Base-by-base conservation (phyloP, 805 yeast genomes). In the Candida peoriensis region DNA sequence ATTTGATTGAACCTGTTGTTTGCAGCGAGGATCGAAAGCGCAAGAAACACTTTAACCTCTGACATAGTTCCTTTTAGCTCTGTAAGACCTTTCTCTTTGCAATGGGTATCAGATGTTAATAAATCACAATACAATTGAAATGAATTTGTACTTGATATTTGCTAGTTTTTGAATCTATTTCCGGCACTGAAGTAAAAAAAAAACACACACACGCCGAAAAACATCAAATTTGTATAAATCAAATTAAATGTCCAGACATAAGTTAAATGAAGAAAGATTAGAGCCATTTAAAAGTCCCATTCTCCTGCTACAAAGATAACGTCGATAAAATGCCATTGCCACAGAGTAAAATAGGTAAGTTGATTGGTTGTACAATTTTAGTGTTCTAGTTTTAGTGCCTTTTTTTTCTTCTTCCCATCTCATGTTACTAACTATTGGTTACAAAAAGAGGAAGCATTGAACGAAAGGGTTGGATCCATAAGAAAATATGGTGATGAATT, bases 381-480 rank as follows among this genome's bases (percentile, higher is more conserved):
- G n/a, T n/a, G n/a, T n/a, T n/a, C n/a, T n/a, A n/a, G n/a, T n/a
- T n/a, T n/a, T n/a, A n/a, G n/a, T n/a, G n/a, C n/a, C n/a, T n/a
- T n/a, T n/a, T n/a, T 8, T 4, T 14, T 5, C 27, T 9, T 6
- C 9, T 24, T 5, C 13, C 26, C 5, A 4, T 4, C 14, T 8
- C 16, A 8, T 4, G 9, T 5, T 9, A 28, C 19, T 3, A n/a
- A 20, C 16, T 3, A 22, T 10, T 16, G 5, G 8, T 9, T 8
- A 30, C 32, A 17, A 11, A 30, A 6, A 30, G 33, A 23, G 12
- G 34, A 32, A 13, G 34, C 34, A 6, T n/a, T 32, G 2, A 28
- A 32, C 14, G 34, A 32, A 10, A 25, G 28, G 16, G 16, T 25
- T 10, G 28, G 8, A 14, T n/a, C 16, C 7, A 9, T 15, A 3